A percentile compares a stretch with the other conserved stretches of the same genome.
These are phyloP conservation scores for Penicillium sp. DNA, from an alignment of 2,329 filamentous ascomycete genomes.

Conservation along the genomic window DNA sequence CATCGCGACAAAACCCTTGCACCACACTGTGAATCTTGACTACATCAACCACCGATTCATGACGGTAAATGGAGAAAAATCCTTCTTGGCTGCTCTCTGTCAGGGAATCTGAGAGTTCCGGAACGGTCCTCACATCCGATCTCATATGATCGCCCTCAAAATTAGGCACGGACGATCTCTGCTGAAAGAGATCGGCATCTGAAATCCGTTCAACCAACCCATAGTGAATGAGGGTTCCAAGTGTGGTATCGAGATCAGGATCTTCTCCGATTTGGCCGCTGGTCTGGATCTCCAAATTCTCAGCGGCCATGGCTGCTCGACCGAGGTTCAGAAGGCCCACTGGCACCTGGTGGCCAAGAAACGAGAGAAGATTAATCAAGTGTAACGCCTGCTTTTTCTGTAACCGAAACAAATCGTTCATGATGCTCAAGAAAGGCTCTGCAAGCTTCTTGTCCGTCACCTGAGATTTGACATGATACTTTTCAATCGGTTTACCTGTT, in stretches of 20 bases:
- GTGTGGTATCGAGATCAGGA: slow-evolving; percentile 47
- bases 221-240: slow-evolving; percentile 47
- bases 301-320: slow-evolving; percentile 33
- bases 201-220: slow-evolving; percentile 47
- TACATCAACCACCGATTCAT: slow-evolving; percentile 41
- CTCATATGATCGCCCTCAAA: slow-evolving; percentile 25
- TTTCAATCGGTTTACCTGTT: slow-evolving; percentile 61
- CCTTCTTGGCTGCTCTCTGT: slow-evolving; percentile 39
- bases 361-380: slow-evolving; percentile 63
- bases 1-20: slow-evolving; percentile 50
- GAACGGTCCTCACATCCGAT: slow-evolving; percentile 23
- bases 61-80: slow-evolving; percentile 33
- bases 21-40: slow-evolving; percentile 51
- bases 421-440: slow-evolving; percentile 49
- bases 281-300: slow-evolving; percentile 41
- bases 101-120: slow-evolving; percentile 35
- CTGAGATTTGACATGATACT: slow-evolving; percentile 58
- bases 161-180: slow-evolving; percentile 5
- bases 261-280: slow-evolving; percentile 36
- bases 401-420: slow-evolving; percentile 46
- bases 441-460: slow-evolving; percentile 57
- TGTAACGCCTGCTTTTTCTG: slow-evolving; percentile 58
- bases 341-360: slow-evolving; percentile 65
- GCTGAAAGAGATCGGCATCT: slow-evolving; percentile 32
- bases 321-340: slow-evolving; percentile 65